Evolutionary conservation across 2,329 filamentous ascomycete species (phyloP), one percentile per base, ranked within the genome.

Genomic region (Aspergillus caelatus): DNA sequence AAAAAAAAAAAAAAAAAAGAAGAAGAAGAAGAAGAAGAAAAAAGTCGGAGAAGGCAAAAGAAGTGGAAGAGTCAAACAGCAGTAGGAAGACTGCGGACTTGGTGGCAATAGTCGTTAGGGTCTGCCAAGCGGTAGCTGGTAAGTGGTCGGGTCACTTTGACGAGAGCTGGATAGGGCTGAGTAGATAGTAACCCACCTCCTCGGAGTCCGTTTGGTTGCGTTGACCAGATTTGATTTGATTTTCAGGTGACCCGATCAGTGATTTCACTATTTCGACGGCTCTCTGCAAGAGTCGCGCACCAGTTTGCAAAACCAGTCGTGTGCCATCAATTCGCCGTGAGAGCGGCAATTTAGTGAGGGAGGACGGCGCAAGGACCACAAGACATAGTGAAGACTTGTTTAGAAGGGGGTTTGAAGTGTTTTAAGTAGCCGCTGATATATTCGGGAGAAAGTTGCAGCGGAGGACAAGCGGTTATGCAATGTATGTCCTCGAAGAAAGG

Each of bases 261-360:
- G 45, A 62, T 65, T 65, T 58, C 55, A 54, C 59, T 64, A 60
- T 43, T 45, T 62, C 50, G 60, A 60, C 57, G 59, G 54, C 56
- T 58, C 59, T 67, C 52, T 63, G 57, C 62, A 64, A 63, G 62
- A 62, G 54, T 64, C 41, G 61, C 56, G 58, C 60, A 57, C 57
- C 62, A 68, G 58, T 61, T 66, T 67, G 58, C 54, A 54, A 65
- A 65, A 64, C 50, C 48, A 59, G 58, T 63, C 65, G 59, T 65
- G 67, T 65, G 64, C 64, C 67, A 70, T 69, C 60, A 68, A 68
- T 67, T 61, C 64, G 66, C 67, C 67, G 64, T 26, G 62, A 56
- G 57, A 64, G 62, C 64, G 66, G 66, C 66, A 69, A 68, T 30
- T 67, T 68, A 70, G 65, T 60, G 62, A 68, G 65, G 45, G 63